Evolutionary conservation across 768 basidiomycete genomes (phyloP), one percentile per base, ranked within the genome.

Genomic region (Udeniomyces megalosporus): DNA sequence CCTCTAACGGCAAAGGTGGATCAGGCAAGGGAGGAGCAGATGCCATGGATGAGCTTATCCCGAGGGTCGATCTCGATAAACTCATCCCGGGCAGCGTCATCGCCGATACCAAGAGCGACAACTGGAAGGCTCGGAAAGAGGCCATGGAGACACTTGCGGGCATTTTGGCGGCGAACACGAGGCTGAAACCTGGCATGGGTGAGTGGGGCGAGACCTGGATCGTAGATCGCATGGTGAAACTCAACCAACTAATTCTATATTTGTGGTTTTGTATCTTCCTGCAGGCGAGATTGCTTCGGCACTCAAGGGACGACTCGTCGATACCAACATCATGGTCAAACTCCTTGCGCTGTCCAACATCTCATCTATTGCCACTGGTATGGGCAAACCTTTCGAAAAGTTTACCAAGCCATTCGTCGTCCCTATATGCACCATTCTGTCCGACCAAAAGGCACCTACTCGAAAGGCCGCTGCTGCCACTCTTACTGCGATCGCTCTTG

Each of bases 81-180:
- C 74, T 99, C 28, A 76, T 97, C 58, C 85, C 84, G 66, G 85
- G 85, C 26, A 88, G 83, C 4, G 84, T 92, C 51, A 74, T 95
- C 17, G 78, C 82, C 2, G 88, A 90, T 68, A 78, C 84, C 11
- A 91, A 88, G 75, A 93, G 84, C 68, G 92, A 93, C 66, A 84
- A 89, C 0, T 99, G 93, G 93, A 97, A 97, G 76, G 82, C 81
- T 1, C 85, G 92, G 75, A 99, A 99, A 72, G 93, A 96, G 69
- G 91, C 88, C 3, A 77, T 97, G 62, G 95, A 97, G 72, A 76
- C 78, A 0, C 73, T 97, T 20, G 85, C 88, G 69, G 82, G 80
- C 0, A 80, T 89, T 62, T 75, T 99, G 35, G 87, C 88, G 54
- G 78, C 81, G 47, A 97, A 97, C 72, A 93, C 93, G 69, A 83